Evolutionary conservation across 495 filamentous ascomycete species (phyloP).

Genomic region (Bombardia bombarda): DNA sequence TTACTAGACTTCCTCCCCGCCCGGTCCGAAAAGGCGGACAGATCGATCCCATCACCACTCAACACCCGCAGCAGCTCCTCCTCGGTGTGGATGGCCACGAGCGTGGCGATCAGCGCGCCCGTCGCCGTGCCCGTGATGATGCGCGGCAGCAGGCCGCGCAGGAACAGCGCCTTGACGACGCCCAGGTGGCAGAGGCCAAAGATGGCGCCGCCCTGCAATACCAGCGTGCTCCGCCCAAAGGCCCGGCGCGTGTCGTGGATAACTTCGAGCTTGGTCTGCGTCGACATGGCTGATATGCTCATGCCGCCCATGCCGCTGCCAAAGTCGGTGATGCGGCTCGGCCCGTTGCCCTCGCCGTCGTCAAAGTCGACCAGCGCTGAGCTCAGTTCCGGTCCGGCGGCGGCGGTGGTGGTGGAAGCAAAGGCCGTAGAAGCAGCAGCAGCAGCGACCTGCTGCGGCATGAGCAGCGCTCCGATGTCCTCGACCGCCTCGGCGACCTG

Average conservation of each 20-base stretch:
- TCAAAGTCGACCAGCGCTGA: background rate
- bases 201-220: slow-evolving; percentile 84
- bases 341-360: background rate
- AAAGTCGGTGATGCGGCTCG: background rate
- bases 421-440: no score
- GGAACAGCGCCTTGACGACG: slow-evolving; percentile 80
- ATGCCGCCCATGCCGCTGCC: background rate
- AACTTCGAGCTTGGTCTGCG: slow-evolving; percentile 79
- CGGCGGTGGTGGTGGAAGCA: background rate
- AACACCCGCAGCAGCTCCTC: slow-evolving; percentile 74
- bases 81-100: slow-evolving; percentile 84
- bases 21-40: slow-evolving; percentile 64
- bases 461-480: slow-evolving; percentile 67
- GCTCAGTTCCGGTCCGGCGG: background rate
- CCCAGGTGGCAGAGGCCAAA: slow-evolving; percentile 90
- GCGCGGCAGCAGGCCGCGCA: slow-evolving; percentile 74
- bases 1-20: slow-evolving; percentile 4
- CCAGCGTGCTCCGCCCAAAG: slow-evolving; percentile 78
- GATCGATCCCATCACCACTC: slow-evolving; percentile 70
- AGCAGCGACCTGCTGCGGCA: no score
- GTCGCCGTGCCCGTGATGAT: slow-evolving; percentile 91
- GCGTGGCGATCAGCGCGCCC: slow-evolving; percentile 81
- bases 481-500: slow-evolving; percentile 73
- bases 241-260: slow-evolving; percentile 85
- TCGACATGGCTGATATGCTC: slow-evolving; percentile 42